Conservation (phyloP, 495 filamentous ascomycete genomes). For the Penicillium ochrochloron region DNA sequence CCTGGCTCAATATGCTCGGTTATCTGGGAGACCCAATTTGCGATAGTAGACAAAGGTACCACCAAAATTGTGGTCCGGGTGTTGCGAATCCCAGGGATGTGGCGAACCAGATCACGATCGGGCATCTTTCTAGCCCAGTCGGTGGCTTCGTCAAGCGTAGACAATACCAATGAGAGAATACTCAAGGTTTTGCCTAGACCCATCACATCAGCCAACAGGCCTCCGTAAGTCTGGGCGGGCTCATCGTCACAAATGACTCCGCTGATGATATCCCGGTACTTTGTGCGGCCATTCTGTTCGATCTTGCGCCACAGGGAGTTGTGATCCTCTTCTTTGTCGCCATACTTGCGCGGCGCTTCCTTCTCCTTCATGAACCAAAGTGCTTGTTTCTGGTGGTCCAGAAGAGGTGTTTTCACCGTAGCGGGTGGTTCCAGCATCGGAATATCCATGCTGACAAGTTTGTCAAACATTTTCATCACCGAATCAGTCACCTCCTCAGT, state of each 20-base stretch:
- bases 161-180: slow-evolving; percentile 75
- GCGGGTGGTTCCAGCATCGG: slow-evolving; percentile 71
- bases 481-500: slow-evolving; percentile 84
- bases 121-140: slow-evolving; percentile 53
- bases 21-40: slow-evolving; percentile 92
- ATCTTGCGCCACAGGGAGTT: slow-evolving; percentile 77
- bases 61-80: slow-evolving; percentile 83
- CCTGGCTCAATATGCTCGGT: slow-evolving; percentile 71
- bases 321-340: slow-evolving; percentile 58
- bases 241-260: slow-evolving; percentile 63
- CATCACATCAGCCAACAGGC: slow-evolving; percentile 98
- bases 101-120: slow-evolving; percentile 31
- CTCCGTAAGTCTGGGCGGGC: slow-evolving; percentile 75
- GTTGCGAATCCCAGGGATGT: slow-evolving; percentile 61
- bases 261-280: slow-evolving; percentile 84
- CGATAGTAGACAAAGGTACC: slow-evolving; percentile 85
- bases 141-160: slow-evolving; percentile 61
- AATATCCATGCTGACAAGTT: slow-evolving; percentile 72
- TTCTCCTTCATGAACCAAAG: slow-evolving; percentile 86
- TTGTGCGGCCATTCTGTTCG: slow-evolving; percentile 54
- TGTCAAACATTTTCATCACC: slow-evolving; percentile 86
- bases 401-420: slow-evolving; percentile 67
- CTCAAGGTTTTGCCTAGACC: slow-evolving; percentile 93
- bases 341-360: slow-evolving; percentile 65
- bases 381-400: slow-evolving; percentile 90